phyloP scores from a whole-genome alignment of 345 rosid species.

The Eucalyptus viminalis region DNA sequence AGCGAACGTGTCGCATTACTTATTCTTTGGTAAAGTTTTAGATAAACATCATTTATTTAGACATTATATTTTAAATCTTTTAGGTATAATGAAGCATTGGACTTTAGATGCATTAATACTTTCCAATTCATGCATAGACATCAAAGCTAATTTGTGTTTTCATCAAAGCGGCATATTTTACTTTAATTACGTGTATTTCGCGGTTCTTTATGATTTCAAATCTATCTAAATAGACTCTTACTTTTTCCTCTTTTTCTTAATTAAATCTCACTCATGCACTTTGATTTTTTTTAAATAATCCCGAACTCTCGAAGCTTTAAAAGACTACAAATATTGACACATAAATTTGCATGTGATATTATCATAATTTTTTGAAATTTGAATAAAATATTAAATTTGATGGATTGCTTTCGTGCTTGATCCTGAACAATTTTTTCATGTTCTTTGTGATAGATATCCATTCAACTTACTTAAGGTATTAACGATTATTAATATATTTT shows the following conservation, averaged over 20 bases:
- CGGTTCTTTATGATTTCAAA: fast-evolving
- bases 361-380: neutral
- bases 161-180: neutral
- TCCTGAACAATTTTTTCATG: neutral
- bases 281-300: neutral
- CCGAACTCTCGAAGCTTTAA: fast-evolving
- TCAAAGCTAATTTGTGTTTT: neutral
- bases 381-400: neutral
- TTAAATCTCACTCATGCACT: neutral
- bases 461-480: neutral
- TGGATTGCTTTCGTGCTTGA: neutral
- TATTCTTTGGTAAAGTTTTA: neutral
- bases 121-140: neutral
- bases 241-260: neutral
- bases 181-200: neutral
- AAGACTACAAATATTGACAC: neutral
- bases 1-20: neutral
- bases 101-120: neutral
- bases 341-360: neutral
- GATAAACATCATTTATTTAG: neutral
- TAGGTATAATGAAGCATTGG: neutral
- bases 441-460: neutral
- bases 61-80: neutral
- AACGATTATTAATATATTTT: neutral
- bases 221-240: neutral